A percentile compares a stretch with the other conserved stretches of the same genome.
These are phyloP conservation scores for Turritis glabra DNA, from an alignment of 345 rosid genomes.

Conservation along the genomic window DNA sequence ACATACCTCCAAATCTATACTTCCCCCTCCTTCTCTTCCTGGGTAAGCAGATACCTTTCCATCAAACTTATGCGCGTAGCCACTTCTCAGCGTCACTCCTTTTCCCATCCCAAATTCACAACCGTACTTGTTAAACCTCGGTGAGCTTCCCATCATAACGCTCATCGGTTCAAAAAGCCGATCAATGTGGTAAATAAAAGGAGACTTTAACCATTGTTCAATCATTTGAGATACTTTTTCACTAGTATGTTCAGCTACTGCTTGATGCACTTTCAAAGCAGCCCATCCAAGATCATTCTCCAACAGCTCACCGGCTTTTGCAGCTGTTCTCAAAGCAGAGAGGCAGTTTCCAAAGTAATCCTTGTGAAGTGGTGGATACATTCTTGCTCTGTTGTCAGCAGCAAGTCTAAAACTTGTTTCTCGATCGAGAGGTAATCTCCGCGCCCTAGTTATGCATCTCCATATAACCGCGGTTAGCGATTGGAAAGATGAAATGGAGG, in stretches of 20 bases:
- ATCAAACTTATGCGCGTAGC: conserved; percentile 70
- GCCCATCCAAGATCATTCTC: conserved; percentile 61
- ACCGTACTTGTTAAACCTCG: conserved; percentile 77
- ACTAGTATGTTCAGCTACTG: conserved; percentile 47
- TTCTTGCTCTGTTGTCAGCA: conserved; percentile 51
- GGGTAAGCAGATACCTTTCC: conserved; percentile 69
- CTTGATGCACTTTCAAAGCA: conserved; percentile 59
- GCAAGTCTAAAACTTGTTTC: conserved; percentile 58
- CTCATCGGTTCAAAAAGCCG: conserved; percentile 53
- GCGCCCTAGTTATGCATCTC: conserved; percentile 56
- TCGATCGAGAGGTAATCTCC: conserved; percentile 42
- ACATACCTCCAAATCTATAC: conserved; percentile 71
- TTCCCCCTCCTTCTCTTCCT: conserved; percentile 65
- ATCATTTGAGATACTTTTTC: conserved; percentile 40
- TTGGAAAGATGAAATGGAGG: conserved; percentile 70
- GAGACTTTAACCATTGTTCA: conserved; percentile 53
- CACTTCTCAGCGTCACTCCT: conserved; percentile 68
- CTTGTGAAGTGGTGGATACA: conserved; percentile 48
- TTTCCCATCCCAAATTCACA: conserved; percentile 80
- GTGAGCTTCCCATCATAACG: conserved; percentile 82
- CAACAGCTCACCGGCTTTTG: conserved; percentile 58
- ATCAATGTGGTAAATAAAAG: conserved; percentile 44
- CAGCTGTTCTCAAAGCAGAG: conserved; percentile 38
- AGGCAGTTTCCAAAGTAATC: conserved; percentile 71
- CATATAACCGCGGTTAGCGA: conserved; percentile 63